Evolutionary conservation across 192 early-diverging fungal genomes (phyloP).

Genomic region (Martensiomyces pterosporus): DNA sequence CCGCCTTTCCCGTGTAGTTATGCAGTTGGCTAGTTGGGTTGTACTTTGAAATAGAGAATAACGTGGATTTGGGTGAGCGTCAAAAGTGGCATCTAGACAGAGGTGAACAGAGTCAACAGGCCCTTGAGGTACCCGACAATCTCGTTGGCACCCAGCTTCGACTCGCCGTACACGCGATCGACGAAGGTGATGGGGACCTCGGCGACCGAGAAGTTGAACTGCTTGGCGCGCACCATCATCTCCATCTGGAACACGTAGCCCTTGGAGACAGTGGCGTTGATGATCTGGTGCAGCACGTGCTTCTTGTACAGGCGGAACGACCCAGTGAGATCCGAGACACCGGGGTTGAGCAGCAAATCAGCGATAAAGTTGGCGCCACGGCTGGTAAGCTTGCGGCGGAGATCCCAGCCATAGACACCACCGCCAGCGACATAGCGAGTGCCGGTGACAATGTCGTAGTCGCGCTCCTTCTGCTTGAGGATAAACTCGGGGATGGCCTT

Average conservation of each 20-base stretch:
- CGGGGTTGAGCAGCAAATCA: conserved; percentile 77
- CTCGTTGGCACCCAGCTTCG: conserved; percentile 92
- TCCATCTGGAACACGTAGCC: conserved; percentile 99
- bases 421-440: conserved; percentile 85
- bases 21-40: no score
- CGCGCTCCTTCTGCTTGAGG: conserved; percentile 71
- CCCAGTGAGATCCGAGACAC: conserved; percentile 92
- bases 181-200: conserved; percentile 98
- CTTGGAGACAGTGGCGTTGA: conserved; percentile 85
- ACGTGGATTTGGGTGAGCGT: no score
- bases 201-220: conserved; percentile 81
- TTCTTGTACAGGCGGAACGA: conserved; percentile 96
- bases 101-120: conserved; percentile 74
- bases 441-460: conserved; percentile 93
- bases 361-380: conserved; percentile 98
- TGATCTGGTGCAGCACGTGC: conserved; percentile 78
- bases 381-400: conserved; percentile 92
- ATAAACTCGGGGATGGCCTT: conserved; percentile 97
- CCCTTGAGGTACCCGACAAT: conserved; percentile 93
- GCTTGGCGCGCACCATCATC: conserved; percentile 97
- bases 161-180: conserved; percentile 95
- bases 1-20: no score
- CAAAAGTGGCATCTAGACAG: conserved; percentile 44
- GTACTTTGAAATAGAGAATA: no score
- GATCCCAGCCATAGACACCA: conserved; percentile 97